Evolutionary conservation across 768 basidiomycete species (phyloP).

Genomic region (Naematelia aurantialba): DNA sequence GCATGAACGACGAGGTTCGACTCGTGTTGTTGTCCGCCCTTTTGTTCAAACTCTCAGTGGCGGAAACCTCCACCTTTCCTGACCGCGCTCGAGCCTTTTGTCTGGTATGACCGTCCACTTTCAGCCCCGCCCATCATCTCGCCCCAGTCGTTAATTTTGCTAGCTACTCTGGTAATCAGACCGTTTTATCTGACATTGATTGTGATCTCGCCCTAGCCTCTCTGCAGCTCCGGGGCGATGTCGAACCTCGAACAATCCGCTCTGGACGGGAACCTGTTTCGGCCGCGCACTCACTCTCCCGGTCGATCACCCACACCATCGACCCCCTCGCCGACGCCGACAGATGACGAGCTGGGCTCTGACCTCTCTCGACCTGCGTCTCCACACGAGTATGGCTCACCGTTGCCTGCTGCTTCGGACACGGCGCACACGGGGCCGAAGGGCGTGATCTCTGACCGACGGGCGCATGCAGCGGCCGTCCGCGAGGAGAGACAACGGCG

Average conservation of each 20-base stretch:
- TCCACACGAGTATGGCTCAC: not conserved
- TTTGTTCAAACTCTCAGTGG: no score
- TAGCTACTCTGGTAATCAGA: no score
- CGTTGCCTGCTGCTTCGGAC: slow-evolving; percentile 10
- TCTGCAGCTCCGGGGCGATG: no score
- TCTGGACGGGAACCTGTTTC: slow-evolving; percentile 25
- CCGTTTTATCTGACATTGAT: no score
- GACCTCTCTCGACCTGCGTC: slow-evolving; percentile 4
- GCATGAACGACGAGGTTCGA: no score
- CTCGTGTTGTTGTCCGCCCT: no score
- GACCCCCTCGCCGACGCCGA: slow-evolving; percentile 19
- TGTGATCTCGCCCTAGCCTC: no score
- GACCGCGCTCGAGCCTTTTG: no score
- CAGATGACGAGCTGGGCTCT: slow-evolving; percentile 30
- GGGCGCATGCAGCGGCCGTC: slow-evolving; percentile 3
- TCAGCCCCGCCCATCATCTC: no score
- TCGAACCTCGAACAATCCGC: slow-evolving; percentile 27
- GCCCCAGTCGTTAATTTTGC: no score
- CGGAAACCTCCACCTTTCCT: no score
- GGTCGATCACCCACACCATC: slow-evolving; percentile 20
- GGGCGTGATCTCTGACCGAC: slow-evolving; percentile 34
- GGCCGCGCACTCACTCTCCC: slow-evolving; percentile 16
- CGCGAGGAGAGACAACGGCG: slow-evolving; percentile 1
- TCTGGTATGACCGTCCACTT: no score
- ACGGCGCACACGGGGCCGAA: slow-evolving; percentile 35